phyloP scores from a whole-genome alignment of 371 early-diverging fungal species.

The Batkoa obscura region DNA sequence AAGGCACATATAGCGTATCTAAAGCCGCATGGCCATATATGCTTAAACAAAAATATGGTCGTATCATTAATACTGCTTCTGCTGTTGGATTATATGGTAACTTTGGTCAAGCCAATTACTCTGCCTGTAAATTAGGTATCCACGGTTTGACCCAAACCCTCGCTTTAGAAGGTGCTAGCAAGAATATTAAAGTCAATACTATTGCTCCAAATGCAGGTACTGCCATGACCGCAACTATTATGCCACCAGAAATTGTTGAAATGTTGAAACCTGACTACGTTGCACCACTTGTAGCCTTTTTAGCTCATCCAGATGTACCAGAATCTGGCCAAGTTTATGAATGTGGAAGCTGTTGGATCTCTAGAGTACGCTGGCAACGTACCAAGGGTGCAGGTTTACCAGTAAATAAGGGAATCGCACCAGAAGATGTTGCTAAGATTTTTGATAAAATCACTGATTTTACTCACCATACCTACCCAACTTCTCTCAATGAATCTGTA shows the following conservation, averaged over 20 bases:
- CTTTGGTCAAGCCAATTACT: conserved; percentile 97
- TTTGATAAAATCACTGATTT: conserved; percentile 71
- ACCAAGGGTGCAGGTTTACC: conserved; percentile 79
- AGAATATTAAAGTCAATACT: conserved; percentile 80
- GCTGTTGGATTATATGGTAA: conserved; percentile 97
- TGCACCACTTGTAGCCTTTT: conserved; percentile 82
- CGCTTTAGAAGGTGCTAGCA: conserved; percentile 84
- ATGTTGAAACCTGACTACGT: conserved; percentile 91
- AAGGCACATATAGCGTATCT: conserved; percentile 84
- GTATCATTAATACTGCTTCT: conserved; percentile 63
- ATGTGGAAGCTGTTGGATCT: conserved; percentile 81
- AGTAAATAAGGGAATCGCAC: conserved; percentile 63
- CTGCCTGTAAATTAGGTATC: conserved; percentile 79
- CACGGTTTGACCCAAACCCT: conserved; percentile 78
- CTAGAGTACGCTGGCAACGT: conserved; percentile 88
- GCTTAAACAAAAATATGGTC: conserved; percentile 86
- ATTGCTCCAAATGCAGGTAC: conserved; percentile 97
- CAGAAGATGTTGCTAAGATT: conserved; percentile 51
- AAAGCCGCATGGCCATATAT: conserved; percentile 95
- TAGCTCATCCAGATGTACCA: conserved; percentile 67
- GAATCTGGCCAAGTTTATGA: conserved; percentile 81
- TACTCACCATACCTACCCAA: conserved; percentile 75
- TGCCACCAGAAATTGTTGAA: conserved; percentile 85
- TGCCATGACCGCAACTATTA: conserved; percentile 93
- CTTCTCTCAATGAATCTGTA: conserved; percentile 60